Conservation (phyloP, 148 eudicot species). For the Rhododendron mucronatum region DNA sequence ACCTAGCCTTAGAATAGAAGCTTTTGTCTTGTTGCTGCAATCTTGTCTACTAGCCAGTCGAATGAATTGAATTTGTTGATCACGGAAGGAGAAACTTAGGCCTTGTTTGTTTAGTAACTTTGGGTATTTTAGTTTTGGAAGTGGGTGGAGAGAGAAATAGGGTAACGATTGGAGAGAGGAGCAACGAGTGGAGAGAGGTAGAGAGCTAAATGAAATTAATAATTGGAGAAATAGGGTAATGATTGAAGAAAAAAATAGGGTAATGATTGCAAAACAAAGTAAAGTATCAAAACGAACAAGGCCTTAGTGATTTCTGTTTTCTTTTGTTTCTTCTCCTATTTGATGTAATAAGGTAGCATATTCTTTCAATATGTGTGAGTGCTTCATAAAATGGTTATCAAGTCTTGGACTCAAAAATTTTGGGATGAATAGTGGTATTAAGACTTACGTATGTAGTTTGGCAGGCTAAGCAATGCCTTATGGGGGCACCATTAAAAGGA, state of each 20-base stretch:
- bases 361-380: too few species aligned
- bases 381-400: neutral
- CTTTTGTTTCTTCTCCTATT: neutral
- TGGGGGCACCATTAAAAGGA: neutral
- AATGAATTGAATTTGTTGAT: neutral
- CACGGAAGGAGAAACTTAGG: neutral
- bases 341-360: neutral
- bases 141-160: too few species aligned
- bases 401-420: neutral
- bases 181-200: too few species aligned
- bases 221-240: too few species aligned
- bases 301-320: too few species aligned
- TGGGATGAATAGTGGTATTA: neutral
- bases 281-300: too few species aligned
- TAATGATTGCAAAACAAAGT: too few species aligned
- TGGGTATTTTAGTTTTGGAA: too few species aligned
- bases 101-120: too few species aligned
- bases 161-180: too few species aligned
- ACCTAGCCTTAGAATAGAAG: neutral
- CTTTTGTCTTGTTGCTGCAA: neutral
- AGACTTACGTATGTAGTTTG: neutral
- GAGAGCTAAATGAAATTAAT: too few species aligned
- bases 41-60: neutral
- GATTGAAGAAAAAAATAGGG: too few species aligned
- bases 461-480: neutral